Conservation (phyloP, 352 stramenopile species). For the Phytophthora brassicae region DNA sequence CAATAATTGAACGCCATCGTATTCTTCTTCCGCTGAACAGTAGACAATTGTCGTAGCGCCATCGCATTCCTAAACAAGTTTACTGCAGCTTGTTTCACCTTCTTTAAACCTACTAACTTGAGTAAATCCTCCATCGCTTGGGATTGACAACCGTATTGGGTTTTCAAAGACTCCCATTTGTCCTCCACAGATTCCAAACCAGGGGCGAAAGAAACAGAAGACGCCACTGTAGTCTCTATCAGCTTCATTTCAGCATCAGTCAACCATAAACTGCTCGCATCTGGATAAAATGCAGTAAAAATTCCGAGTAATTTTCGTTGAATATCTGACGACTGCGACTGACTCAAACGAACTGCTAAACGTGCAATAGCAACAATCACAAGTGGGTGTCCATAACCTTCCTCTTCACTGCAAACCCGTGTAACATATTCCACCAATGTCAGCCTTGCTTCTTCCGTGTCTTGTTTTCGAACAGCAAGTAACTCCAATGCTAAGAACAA, state of each 20-base stretch:
- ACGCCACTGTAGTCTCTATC: neutral
- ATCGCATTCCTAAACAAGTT: conserved; percentile 78
- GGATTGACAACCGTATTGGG: conserved; percentile 45
- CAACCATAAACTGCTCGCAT: conserved; percentile 48
- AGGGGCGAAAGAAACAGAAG: neutral
- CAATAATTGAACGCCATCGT: conserved; percentile 68
- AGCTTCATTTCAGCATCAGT: conserved; percentile 29
- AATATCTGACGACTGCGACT: conserved; percentile 12
- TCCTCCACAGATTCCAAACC: conserved; percentile 31
- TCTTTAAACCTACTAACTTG: conserved; percentile 78
- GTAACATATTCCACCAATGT: conserved; percentile 48
- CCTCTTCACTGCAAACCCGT: conserved; percentile 5
- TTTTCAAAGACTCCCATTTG: conserved; percentile 67
- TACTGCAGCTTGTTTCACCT: conserved; percentile 78
- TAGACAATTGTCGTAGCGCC: conserved; percentile 54
- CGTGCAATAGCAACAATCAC: conserved; percentile 58
- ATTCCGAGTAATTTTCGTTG: conserved; percentile 45
- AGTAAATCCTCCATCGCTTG: conserved; percentile 82
- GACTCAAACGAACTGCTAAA: conserved; percentile 28
- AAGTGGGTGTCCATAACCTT: conserved; percentile 44
- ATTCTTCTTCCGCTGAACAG: conserved; percentile 72
- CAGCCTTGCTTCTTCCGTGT: conserved; percentile 23
- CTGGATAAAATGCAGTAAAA: conserved; percentile 57
- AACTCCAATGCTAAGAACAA: conserved; percentile 64
- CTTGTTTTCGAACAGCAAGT: conserved; percentile 47